Evolutionary conservation across 805 yeast species (phyloP).

Genomic region (Candida sphagnicola): DNA sequence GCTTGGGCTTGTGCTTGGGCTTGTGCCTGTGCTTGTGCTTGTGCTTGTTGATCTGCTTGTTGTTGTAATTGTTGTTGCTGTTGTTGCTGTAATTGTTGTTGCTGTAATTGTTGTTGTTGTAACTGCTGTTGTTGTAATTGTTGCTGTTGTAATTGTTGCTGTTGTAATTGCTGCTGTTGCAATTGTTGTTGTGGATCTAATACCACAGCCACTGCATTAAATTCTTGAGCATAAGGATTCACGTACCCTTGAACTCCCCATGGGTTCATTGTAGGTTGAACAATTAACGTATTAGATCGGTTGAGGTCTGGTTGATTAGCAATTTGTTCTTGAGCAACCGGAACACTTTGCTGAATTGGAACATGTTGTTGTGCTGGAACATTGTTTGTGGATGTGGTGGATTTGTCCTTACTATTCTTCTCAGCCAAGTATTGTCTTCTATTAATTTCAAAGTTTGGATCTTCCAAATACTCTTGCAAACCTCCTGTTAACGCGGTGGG

Average conservation of each 20-base stretch:
- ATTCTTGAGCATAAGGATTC: slow-evolving; percentile 13
- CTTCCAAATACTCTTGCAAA: slow-evolving; percentile 83
- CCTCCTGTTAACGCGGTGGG: slow-evolving; percentile 89
- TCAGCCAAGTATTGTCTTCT: slow-evolving; percentile 75
- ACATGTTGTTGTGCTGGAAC: slow-evolving; percentile 3
- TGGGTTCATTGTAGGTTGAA: slow-evolving; percentile 39
- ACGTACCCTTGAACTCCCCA: slow-evolving; percentile 25
- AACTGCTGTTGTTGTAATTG: slow-evolving; percentile 8
- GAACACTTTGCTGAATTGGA: slow-evolving; percentile 4
- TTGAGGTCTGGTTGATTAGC: slow-evolving; percentile 1
- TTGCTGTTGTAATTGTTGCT: slow-evolving; percentile 12
- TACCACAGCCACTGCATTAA: slow-evolving; percentile 2
- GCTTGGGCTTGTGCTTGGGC: no score
- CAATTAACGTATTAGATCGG: slow-evolving; percentile 25
- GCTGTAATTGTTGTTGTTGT: slow-evolving; percentile 18
- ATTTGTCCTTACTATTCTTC: slow-evolving; percentile 23
- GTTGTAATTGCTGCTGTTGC: slow-evolving; percentile 13
- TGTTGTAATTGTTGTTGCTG: slow-evolving; percentile 16
- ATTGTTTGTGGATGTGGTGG: slow-evolving; percentile 1
- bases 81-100: slow-evolving; percentile 24
- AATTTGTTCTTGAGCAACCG: slow-evolving; percentile 2
- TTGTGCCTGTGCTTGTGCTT: slow-evolving; percentile 1
- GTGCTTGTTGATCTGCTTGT: slow-evolving; percentile 1
- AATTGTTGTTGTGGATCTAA: slow-evolving; percentile 17
- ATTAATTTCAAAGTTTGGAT: slow-evolving; percentile 78